A percentile compares a stretch with the other conserved stretches of the same genome.
Evolutionary conservation across 768 basidiomycete species (phyloP).

Genomic region (Naganishia onofrii): DNA sequence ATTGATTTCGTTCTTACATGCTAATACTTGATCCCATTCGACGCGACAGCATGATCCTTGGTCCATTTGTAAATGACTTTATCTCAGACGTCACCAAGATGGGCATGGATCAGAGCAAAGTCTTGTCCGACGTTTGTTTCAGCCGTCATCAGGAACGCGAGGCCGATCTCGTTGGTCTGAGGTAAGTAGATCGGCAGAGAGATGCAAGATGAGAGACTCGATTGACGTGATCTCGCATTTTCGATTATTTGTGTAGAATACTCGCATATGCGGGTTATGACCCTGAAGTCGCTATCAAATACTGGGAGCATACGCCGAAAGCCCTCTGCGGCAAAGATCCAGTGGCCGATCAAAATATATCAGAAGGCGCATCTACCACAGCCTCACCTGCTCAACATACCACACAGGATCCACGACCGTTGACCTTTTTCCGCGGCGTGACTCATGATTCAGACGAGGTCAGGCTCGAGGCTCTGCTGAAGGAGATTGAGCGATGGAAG

Average conservation of each 20-base stretch:
- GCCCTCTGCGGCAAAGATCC: constrained; percentile 36
- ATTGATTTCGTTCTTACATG: no score
- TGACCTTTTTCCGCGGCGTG: background rate
- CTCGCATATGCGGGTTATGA: constrained; percentile 90
- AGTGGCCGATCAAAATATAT: constrained; percentile 41
- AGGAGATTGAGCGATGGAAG: constrained; percentile 69
- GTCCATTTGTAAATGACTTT: constrained; percentile 93
- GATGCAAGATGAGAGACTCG: no score
- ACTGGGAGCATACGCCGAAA: constrained; percentile 64
- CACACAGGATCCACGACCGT: constrained; percentile 52
- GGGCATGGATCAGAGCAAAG: constrained; percentile 57
- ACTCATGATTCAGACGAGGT: constrained; percentile 57
- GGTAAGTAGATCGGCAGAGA: constrained; percentile 56
- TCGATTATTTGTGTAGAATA: no score
- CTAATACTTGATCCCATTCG: constrained; percentile 33
- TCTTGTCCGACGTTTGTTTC: constrained; percentile 67
- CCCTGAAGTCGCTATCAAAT: constrained; percentile 71
- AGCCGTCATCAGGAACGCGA: constrained; percentile 83
- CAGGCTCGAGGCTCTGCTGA: constrained; percentile 62
- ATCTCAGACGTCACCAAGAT: constrained; percentile 75
- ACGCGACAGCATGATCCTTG: constrained; percentile 57
- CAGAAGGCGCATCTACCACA: constrained; percentile 35
- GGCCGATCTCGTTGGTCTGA: constrained; percentile 81
- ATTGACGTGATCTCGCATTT: no score
- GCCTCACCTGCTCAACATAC: constrained; percentile 16